Conservation (phyloP, 495 filamentous ascomycete species). For the Trypethelium eluteriae region DNA sequence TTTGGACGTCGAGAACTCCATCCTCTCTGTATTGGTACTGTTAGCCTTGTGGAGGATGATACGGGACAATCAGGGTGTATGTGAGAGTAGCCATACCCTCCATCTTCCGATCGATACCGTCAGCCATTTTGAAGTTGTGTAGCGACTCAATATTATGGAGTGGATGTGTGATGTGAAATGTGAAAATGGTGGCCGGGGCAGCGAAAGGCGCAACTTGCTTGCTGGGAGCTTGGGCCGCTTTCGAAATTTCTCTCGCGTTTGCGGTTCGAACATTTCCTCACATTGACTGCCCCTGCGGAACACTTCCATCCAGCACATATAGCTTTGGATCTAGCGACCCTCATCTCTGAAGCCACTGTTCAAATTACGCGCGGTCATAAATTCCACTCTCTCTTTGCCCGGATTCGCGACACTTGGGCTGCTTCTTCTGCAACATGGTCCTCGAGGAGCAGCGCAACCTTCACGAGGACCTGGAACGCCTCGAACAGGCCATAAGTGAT, state of each 20-base stretch:
- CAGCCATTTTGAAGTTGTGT: conserved; percentile 57
- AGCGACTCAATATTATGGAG: neutral
- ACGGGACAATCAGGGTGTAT: neutral
- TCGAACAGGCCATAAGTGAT: conserved; percentile 89
- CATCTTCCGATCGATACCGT: conserved; percentile 85
- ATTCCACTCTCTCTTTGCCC: too few relatives aligned
- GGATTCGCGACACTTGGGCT: too few relatives aligned
- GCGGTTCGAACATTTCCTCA: conserved; percentile 12
- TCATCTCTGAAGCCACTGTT: too few relatives aligned
- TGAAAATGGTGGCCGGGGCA: neutral
- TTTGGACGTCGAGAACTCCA: conserved; percentile 96
- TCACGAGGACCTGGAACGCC: conserved; percentile 89
- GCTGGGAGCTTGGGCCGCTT: conserved; percentile 10
- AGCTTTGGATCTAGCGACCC: too few relatives aligned
- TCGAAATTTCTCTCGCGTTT: conserved; percentile 16
- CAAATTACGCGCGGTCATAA: too few relatives aligned
- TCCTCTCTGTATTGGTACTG: conserved; percentile 55
- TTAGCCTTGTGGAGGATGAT: neutral
- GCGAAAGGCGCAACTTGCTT: too few relatives aligned
- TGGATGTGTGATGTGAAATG: neutral
- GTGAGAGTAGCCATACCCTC: conserved; percentile 48
- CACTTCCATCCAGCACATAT: neutral
- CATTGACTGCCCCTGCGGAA: conserved; percentile 4
- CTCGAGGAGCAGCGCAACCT: conserved; percentile 87
- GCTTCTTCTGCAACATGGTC: conserved; percentile 50